Base-by-base conservation (phyloP, 2,329 filamentous ascomycete genomes). In the Pseudofabraea citricarpa region DNA sequence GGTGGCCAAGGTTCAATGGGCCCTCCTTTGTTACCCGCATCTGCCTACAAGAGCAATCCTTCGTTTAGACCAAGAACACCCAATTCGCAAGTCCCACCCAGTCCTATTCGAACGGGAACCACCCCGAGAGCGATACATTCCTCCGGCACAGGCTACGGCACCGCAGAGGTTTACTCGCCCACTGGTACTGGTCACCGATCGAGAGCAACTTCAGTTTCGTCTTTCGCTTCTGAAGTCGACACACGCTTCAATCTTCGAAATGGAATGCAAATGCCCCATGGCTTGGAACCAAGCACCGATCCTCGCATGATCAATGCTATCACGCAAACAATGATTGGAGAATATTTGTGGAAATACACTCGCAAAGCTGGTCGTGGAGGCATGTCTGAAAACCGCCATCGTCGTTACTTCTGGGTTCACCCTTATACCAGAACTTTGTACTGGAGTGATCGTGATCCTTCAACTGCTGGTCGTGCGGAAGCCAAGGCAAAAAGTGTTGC, bases 341-440 rank as follows among this genome's bases (percentile, higher is more conserved):
- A 98, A 64, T 97, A 91, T 64, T 74, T 98, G 31, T 98, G 93
- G 93, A 98, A 98, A 65, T 98, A 98, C 67, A 98, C 93, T 0
- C 85, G 93, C 57, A 95, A 93, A 70, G 77, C 90, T 47, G 90
- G 90, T n/a, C 84, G 91, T 19, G 86, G 83, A 43, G 87, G 90
- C 50, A 81, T 95, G 67, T 97, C 90, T 0, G 85, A 83, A 55
- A 95, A 90, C 44, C 81, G 93, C 41, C 93, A 98, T 65, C 81
- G 88, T 49, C 83, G 93, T 23, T 98, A 96, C 73, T 98, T 98
- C 75, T 98, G 93, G 93, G 88, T 98, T 18, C 93, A 98, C 62
- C 93, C 93, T 0, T 98, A 97, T 66, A 98, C 91, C 3, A 81
- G 90, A 39, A 96, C 91, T 5, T 67, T 98, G 56, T 97, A 97